Base-by-base conservation (phyloP, 306 rosid species). In the Psophocarpus tetragonolobus region DNA sequence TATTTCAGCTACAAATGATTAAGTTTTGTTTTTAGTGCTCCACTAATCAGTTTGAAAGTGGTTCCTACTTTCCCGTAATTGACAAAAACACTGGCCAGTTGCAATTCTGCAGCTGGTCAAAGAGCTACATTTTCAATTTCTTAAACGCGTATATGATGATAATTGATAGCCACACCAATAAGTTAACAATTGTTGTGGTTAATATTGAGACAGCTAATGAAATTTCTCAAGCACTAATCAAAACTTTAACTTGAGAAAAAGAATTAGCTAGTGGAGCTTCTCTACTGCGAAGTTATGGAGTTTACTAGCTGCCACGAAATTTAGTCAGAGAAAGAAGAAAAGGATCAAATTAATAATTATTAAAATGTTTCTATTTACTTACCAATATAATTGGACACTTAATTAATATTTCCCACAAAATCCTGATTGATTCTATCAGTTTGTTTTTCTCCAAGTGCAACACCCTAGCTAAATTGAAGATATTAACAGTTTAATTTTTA, bases 361-460 rank as follows among this genome's bases (percentile, higher is more conserved):
- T 15, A 29, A 42, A 24, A 33, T 32, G 44, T 44, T 48, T 23
- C 61, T 80, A 24, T 71, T 44, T 30, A n/a, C 42, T 45, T 80
- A 12, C 73, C 68, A 41, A 29, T 56, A 74, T 6, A 76, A 42
- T 36, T 84, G 80, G 82, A 78, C 71, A 74, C 62, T 64, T 33
- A 57, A 27, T 64, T 33, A 57, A 27, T 64, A 26, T 74, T 48
- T 18, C 41, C 45, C 42, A 47, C 9, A 82, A 83, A 82, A 83
- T 81, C 80, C 77, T 24, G 14, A 38, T 21, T 62, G 80, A 82
- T 77, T 69, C 76, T 30, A 63, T 54, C 26, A 63, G 60, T 78
- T 78, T 84, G 33, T 60, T 75, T 81, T 79, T 73, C 20, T 18
- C 1, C 29, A 13, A 62, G 66, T 27, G 81, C 74, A 85, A 86